Base-by-base conservation (phyloP, 495 filamentous ascomycete genomes). In the Aspergillus cavernicola region DNA sequence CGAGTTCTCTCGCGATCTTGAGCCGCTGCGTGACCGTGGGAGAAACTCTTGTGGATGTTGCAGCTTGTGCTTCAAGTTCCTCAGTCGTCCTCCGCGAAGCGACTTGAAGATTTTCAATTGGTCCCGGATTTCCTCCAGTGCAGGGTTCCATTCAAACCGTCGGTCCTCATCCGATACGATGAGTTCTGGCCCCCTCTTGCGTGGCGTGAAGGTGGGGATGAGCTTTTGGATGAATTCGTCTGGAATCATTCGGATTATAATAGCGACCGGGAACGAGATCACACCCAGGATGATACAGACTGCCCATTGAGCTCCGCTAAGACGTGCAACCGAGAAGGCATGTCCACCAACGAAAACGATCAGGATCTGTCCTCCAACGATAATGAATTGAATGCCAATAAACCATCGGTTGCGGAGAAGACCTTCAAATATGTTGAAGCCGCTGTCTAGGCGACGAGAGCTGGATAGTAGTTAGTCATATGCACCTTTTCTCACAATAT, bases 341-440 rank as follows among this genome's bases (percentile, higher is more conserved):
- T 67, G 57, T 9, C 87, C 86, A 55, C 89, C 89, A 37, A 92
- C 76, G 51, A 88, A 89, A 37, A 92, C 71, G 59, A 93, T 93
- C 69, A 89, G 66, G 22, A 89, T 66, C 59, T 93, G 89, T 6
- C 89, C 89, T 32, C 83, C 89, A 50, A 95, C 69, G 74, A 96
- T 97, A 62, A 95, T 82, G 18, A 81, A 46, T 55, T 89, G 88
- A 59, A 97, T 96, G 37, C 76, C 71, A 47, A 92, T 79, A 71
- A 95, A 97, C 74, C 91, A 95, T 41, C 69, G 79, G 66, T 96
- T 97, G 55, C 74, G 80, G 39, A 74, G 76, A 22, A 96, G 80
- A 15, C 89, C 89, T 57, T 95, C 90, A 66, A 97, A 86, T 57
- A 96, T 88, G 62, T 96, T 96, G 72, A 93, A 81, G 22, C 81